Percentiles rank a stretch among this genome's conserved stretches.
Evolutionary conservation across 306 rosid genomes (phyloP).

Genomic region (Biancaea sappan): DNA sequence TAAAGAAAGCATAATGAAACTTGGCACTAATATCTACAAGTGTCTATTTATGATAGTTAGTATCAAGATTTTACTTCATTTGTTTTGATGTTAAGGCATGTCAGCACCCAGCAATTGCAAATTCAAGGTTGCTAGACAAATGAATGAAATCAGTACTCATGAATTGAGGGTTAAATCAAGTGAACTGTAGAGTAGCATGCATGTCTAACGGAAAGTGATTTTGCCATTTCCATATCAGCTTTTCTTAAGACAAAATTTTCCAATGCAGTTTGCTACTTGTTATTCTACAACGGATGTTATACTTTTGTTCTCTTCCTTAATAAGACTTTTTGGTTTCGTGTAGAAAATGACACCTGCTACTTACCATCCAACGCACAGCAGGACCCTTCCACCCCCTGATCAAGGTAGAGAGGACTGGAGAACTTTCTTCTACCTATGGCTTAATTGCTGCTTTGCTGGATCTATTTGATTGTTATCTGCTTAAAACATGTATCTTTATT

Average conservation of each 20-base stretch:
- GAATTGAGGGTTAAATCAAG: neutral
- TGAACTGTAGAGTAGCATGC: neutral
- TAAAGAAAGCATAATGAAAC: neutral
- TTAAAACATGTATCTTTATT: slow-evolving; percentile 21
- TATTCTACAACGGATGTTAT: slow-evolving; percentile 6
- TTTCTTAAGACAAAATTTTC: neutral
- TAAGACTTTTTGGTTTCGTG: slow-evolving; percentile 28
- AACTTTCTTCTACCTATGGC: slow-evolving; percentile 17
- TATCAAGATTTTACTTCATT: neutral
- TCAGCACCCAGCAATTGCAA: neutral
- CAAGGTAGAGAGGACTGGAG: slow-evolving; percentile 59
- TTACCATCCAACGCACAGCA: slow-evolving; percentile 82
- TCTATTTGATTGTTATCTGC: slow-evolving; percentile 31
- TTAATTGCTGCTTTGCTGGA: neutral
- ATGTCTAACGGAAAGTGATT: slow-evolving; percentile 5
- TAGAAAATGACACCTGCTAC: slow-evolving; percentile 76
- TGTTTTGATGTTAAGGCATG: neutral
- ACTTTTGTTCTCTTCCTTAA: slow-evolving; percentile 19
- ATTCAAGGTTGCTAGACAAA: neutral
- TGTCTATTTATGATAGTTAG: neutral
- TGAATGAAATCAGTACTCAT: neutral
- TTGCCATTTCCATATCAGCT: neutral
- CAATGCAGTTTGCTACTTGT: slow-evolving; percentile 4
- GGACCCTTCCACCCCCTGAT: slow-evolving; percentile 85
- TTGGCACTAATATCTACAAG: neutral